Base-by-base conservation (phyloP, 805 yeast species). In the Saccharomycopsis fermentans region DNA sequence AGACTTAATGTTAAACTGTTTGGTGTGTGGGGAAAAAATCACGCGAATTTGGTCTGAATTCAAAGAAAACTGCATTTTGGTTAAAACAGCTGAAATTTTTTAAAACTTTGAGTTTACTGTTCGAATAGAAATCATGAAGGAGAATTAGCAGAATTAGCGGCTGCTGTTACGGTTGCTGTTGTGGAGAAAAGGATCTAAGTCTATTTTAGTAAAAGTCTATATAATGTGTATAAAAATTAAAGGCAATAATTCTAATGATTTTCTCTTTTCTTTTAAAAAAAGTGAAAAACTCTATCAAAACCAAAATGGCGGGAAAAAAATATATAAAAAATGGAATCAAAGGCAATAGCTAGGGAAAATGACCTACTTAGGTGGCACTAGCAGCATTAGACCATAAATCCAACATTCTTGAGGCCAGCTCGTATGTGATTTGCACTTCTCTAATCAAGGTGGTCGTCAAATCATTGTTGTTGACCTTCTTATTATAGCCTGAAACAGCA, bases 371-470 rank as follows among this genome's bases (percentile, higher is more conserved):
- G 6, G 29, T 43, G 9, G 50, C 50, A 8, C 29, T 21, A n/a
- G 50, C 50, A 43, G 50, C 50, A 21, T 43, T 43, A 12, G 50
- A 43, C 50, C 50, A 43, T 24, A 43, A 43, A 21, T 43, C 50
- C 29, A 43, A 43, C n/a, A 43, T n/a, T 43, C 50, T 19, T 43
- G 50, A 43, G 24, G 50, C 24, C 50, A 43, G 50, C 29, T 43
- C 50, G 26, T 43, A 43, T 3, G 50, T 43, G 24, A 43, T 43
- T 43, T 43, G 50, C 26, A 43, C 50, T 24, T 43, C 29, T 43
- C 50, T 43, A 29, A 43, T 43, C 29, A 43, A 43, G 16, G 21
- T 29, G 12, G 50, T 43, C 9, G 50, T 43, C 50, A 43, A 43
- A 21, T 3, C 29, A 21, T 21, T 21, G 9, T n/a, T 43, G 50